Percentiles rank a stretch among this genome's conserved stretches.
Conservation (phyloP, 148 eudicot species). For the Amaranthus hypochondriacus region DNA sequence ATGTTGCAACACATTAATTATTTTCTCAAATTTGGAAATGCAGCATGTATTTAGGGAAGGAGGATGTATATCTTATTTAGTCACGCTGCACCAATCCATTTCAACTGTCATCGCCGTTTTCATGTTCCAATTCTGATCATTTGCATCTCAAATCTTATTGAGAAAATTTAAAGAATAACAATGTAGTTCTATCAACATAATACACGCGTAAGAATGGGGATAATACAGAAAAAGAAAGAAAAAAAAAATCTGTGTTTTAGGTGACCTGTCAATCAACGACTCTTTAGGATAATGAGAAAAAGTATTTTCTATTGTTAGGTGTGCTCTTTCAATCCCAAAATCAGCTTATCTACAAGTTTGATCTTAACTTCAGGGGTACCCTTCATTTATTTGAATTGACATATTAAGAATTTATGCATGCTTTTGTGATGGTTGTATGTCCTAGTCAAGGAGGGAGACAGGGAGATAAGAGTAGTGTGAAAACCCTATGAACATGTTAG, state of each 20-base stretch:
- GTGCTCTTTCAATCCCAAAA: not conserved
- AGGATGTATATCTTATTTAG: too few relatives aligned
- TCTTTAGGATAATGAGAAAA: not conserved
- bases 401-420: conserved; percentile 7
- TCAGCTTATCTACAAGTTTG: not conserved
- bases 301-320: not conserved
- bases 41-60: too few relatives aligned
- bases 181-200: too few relatives aligned
- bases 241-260: not conserved
- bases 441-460: conserved; percentile 7
- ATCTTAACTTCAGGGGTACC: not conserved
- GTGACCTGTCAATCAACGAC: not conserved
- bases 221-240: not conserved
- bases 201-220: too few relatives aligned
- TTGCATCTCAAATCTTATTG: too few relatives aligned
- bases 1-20: too few relatives aligned
- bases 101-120: too few relatives aligned
- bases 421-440: conserved; percentile 26
- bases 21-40: too few relatives aligned
- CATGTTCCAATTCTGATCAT: too few relatives aligned
- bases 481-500: not conserved
- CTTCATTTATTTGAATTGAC: conserved; percentile 1
- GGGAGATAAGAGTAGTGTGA: not conserved
- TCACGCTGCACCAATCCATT: too few relatives aligned
- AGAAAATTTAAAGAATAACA: too few relatives aligned